Base-by-base conservation (phyloP, 805 yeast species). In the Pichia nanzhaoensis region DNA sequence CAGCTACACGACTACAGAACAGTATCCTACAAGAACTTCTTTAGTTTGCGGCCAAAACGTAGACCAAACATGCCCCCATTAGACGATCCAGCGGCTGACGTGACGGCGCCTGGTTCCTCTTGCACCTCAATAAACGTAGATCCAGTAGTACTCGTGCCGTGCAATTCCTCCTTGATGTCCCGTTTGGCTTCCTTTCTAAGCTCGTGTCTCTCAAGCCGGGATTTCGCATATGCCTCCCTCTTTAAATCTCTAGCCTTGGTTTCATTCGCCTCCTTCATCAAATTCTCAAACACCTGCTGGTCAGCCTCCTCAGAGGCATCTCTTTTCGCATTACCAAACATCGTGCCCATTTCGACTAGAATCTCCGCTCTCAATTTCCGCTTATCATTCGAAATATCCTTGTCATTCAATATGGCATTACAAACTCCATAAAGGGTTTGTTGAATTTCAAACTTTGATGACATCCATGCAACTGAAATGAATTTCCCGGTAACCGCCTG, bases 391-490 rank as follows among this genome's bases (percentile, higher is more conserved):
- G 74, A 61, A 5, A 73, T 78, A 0, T 68, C 66, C 44, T 75
- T 69, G 53, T 85, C 91, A 42, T 76, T 71, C 38, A 85, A 63
- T 2, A 84, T 72, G 35, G 65, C 67, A 54, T 82, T 83, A 64
- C 91, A 84, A 12, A 84, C 93, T 12, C 72, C 77, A 52, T 86
- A 75, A 43, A 83, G 70, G 0, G 88, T 83, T 13, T 82, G 72
- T 59, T 80, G 84, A 43, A 85, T 84, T 60, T 85, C 95, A 58
- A 79, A 84, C 56, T 76, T 82, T 12, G 90, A 80, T 0, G 91
- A 88, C 12, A 79, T 78, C 95, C 95, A 85, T 8, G 93, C 93
- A 2, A 90, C 91, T 8, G 85, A 82, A 31, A 85, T 65, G 17
- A 84, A 85, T 60, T 84, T 85, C 18, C 91, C 93, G 71, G 84